phyloP scores from a whole-genome alignment of 805 yeast genomes.

The Allodekkera sacchari region DNA sequence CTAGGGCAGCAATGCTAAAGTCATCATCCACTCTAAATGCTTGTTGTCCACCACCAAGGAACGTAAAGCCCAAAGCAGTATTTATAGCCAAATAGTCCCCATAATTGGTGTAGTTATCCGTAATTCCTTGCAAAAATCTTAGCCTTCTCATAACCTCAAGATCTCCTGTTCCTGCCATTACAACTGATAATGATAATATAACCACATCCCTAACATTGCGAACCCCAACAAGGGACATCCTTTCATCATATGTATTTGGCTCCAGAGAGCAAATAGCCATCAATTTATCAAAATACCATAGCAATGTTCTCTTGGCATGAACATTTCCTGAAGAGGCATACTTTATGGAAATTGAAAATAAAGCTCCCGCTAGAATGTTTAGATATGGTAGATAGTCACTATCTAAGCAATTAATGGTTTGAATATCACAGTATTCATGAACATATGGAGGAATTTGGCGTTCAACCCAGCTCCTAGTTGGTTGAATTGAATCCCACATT shows the following conservation, averaged over 20 bases:
- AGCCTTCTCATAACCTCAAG: slow-evolving; percentile 66
- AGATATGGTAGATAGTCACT: slow-evolving; percentile 56
- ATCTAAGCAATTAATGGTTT: slow-evolving; percentile 29
- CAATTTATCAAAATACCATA: slow-evolving; percentile 46
- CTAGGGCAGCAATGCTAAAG: slow-evolving; percentile 58
- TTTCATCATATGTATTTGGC: slow-evolving; percentile 47
- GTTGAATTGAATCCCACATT: slow-evolving; percentile 59
- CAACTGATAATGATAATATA: slow-evolving; percentile 55
- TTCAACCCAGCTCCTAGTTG: slow-evolving; percentile 46
- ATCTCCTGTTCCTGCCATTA: slow-evolving; percentile 92
- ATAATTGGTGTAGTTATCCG: slow-evolving; percentile 34
- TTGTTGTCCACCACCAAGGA: slow-evolving; percentile 88
- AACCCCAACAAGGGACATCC: slow-evolving; percentile 45
- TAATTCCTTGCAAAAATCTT: slow-evolving; percentile 57
- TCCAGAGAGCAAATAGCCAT: slow-evolving; percentile 34
- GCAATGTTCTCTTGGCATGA: slow-evolving; percentile 45
- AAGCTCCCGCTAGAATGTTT: slow-evolving; percentile 64
- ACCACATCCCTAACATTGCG: slow-evolving; percentile 49
- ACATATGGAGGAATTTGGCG: slow-evolving; percentile 45
- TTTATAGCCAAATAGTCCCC: slow-evolving; percentile 74
- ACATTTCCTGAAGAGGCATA: slow-evolving; percentile 62
- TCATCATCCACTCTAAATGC: slow-evolving; percentile 55
- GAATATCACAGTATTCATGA: slow-evolving; percentile 21
- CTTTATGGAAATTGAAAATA: slow-evolving; percentile 66
- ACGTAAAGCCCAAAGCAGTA: slow-evolving; percentile 78